Evolutionary conservation across 176 grass and related monocot species (phyloP).

Genomic region (Cocos nucifera): DNA sequence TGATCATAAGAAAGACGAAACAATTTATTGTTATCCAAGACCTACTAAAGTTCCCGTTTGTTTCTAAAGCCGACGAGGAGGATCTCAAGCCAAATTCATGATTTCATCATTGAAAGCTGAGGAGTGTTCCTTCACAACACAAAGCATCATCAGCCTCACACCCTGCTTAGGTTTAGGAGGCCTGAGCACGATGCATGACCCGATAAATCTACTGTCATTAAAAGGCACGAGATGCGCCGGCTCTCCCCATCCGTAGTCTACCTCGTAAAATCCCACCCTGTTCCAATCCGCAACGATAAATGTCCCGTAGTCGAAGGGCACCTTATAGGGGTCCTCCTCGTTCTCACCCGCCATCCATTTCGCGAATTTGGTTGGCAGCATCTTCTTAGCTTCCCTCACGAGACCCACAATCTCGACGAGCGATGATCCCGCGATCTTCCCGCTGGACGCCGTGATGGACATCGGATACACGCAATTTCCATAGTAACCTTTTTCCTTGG

Average conservation of each 20-base stretch:
- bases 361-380: slow-evolving; percentile 34
- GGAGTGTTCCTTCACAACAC: slow-evolving; percentile 54
- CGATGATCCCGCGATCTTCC: slow-evolving; percentile 22
- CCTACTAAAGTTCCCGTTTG: no score
- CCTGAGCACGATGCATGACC: slow-evolving; percentile 59
- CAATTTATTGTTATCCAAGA: no score
- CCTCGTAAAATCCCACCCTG: slow-evolving; percentile 69
- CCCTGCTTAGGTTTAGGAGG: slow-evolving; percentile 60
- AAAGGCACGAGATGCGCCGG: slow-evolving; percentile 58
- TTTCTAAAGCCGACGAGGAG: no score
- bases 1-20: no score
- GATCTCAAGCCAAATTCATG: slow-evolving; percentile 28
- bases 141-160: slow-evolving; percentile 62
- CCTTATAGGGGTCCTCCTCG: slow-evolving; percentile 47
- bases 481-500: slow-evolving; percentile 56
- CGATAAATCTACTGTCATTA: slow-evolving; percentile 58
- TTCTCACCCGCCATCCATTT: slow-evolving; percentile 61
- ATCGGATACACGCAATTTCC: slow-evolving; percentile 74
- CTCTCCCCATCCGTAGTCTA: slow-evolving; percentile 81
- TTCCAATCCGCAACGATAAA: slow-evolving; percentile 77
- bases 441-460: slow-evolving; percentile 30
- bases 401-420: slow-evolving; percentile 46
- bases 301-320: slow-evolving; percentile 69
- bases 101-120: slow-evolving; percentile 40
- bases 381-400: slow-evolving; percentile 67